phyloP scores from a whole-genome alignment of 192 early-diverging fungal species.

The Geranomyces michiganensis region DNA sequence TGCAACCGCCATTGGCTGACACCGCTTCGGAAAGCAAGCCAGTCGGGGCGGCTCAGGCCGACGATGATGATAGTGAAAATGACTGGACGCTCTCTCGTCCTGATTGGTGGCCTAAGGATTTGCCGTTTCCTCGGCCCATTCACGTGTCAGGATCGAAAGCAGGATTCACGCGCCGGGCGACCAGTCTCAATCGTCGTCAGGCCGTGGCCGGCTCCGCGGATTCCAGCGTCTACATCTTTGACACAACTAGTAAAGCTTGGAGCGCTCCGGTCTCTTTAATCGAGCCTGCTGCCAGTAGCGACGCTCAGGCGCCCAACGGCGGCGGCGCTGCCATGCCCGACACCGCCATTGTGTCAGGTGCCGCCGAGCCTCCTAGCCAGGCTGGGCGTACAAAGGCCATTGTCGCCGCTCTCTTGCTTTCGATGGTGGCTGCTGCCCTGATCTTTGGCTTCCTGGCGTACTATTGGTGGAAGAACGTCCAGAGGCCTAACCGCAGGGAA shows the following conservation, averaged over 20 bases:
- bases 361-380: not conserved
- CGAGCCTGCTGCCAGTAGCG: too few species aligned
- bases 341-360: not conserved
- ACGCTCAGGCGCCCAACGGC: too few species aligned
- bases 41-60: too few species aligned
- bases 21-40: too few species aligned
- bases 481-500: not conserved
- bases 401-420: conserved; percentile 4
- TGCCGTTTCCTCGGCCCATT: not conserved
- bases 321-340: too few species aligned
- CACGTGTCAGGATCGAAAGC: too few species aligned
- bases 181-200: not conserved
- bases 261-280: not conserved
- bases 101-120: not conserved
- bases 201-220: not conserved
- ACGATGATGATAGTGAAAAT: too few species aligned
- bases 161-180: not conserved
- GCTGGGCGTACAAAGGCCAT: conserved; percentile 5
- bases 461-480: conserved; percentile 6
- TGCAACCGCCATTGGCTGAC: too few species aligned
- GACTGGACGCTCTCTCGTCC: too few species aligned
- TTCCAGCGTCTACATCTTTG: conserved; percentile 17
- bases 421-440: conserved; percentile 5
- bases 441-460: not conserved
- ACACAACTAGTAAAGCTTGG: conserved; percentile 13